Conservation (phyloP, 176 grass and related monocot species). For the Oryza officinalis region DNA sequence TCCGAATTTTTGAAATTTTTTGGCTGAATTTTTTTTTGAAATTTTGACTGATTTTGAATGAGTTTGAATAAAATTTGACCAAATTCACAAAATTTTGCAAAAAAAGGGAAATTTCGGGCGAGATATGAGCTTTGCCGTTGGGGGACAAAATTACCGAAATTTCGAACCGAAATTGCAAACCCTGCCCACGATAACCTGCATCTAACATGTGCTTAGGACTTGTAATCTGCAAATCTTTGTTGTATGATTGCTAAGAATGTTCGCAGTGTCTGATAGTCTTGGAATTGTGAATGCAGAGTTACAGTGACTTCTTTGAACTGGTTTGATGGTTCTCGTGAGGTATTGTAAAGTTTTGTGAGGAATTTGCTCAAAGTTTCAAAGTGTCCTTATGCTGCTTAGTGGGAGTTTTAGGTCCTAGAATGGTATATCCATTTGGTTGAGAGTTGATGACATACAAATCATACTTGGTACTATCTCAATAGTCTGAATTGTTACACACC, state of each 20-base stretch:
- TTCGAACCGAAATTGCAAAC: too few species aligned
- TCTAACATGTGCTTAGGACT: background rate
- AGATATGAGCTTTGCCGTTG: too few species aligned
- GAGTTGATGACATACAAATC: background rate
- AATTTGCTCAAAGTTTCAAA: background rate
- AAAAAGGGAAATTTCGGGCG: too few species aligned
- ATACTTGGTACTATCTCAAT: background rate
- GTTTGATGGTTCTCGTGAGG: background rate
- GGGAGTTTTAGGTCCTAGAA: background rate
- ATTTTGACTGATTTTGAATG: too few species aligned
- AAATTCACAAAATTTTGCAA: too few species aligned
- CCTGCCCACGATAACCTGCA: background rate
- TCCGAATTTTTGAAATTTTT: too few species aligned
- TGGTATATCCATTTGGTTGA: background rate
- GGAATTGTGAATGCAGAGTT: background rate
- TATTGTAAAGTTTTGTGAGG: background rate
- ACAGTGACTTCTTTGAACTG: background rate
- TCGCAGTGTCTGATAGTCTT: background rate
- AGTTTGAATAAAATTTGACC: too few species aligned
- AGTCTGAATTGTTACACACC: background rate
- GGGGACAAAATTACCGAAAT: too few species aligned
- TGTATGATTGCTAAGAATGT: background rate
- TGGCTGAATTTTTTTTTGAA: too few species aligned
- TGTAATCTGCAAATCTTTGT: background rate
- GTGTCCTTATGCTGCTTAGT: background rate